These are phyloP conservation scores for Paecilomyces sp. DNA, from an alignment of 2,329 filamentous ascomycete species.

Conservation along the genomic window DNA sequence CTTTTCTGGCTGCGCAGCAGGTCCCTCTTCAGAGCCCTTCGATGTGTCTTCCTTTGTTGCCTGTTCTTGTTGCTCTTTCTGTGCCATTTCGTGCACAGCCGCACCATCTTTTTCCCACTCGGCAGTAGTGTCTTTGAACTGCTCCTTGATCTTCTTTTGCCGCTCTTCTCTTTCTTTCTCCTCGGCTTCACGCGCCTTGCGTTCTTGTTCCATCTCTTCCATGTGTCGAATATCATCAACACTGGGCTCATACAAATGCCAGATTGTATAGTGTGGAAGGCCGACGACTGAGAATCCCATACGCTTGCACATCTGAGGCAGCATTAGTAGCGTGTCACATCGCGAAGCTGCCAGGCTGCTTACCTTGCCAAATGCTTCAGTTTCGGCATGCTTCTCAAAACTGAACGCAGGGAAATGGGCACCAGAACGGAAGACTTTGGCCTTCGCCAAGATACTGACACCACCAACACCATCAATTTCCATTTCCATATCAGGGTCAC, in stretches of 20 bases:
- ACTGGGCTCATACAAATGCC: conserved; percentile 99
- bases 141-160: conserved; percentile 69
- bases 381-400: conserved; percentile 97
- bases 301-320: conserved; percentile 80
- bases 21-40: conserved; percentile 15
- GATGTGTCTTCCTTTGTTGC: conserved; percentile 8
- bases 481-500: conserved; percentile 99
- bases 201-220: conserved; percentile 95
- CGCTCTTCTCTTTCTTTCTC: conserved; percentile 67
- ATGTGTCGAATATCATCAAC: conserved; percentile 96
- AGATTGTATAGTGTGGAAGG: conserved; percentile 95
- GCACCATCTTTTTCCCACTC: conserved; percentile 91
- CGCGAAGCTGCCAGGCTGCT: conserved; percentile 14
- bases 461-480: conserved; percentile 96
- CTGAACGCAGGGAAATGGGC: conserved; percentile 98
- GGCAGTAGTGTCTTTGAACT: conserved; percentile 66
- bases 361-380: conserved; percentile 97
- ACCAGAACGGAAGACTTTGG: conserved; percentile 86
- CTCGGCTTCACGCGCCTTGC: conserved; percentile 69
- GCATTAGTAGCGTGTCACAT: background rate
- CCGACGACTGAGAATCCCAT: conserved; percentile 96
- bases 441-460: conserved; percentile 95
- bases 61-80: conserved; percentile 46
- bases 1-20: conserved; percentile 14
- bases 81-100: conserved; percentile 62